These are phyloP conservation scores for Nakazawaea ernobii DNA, from an alignment of 805 yeast genomes.

Conservation along the genomic window DNA sequence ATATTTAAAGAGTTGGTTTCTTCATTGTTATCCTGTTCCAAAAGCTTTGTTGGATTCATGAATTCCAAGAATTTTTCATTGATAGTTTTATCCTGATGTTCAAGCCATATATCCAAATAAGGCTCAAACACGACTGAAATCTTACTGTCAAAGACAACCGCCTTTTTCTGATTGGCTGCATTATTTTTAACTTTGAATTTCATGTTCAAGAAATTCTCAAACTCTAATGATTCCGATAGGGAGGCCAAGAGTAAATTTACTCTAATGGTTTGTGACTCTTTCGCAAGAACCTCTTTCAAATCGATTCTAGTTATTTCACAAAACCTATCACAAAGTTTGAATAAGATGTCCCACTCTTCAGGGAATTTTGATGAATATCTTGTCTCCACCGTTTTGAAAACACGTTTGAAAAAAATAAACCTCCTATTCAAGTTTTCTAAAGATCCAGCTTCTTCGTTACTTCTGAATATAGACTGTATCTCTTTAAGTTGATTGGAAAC, in stretches of 20 bases:
- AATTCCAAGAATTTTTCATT: conserved; percentile 60
- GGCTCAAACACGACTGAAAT: conserved; percentile 79
- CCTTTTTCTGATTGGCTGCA: conserved; percentile 18
- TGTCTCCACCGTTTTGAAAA: conserved; percentile 53
- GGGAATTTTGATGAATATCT: conserved; percentile 58
- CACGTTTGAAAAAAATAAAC: conserved; percentile 72
- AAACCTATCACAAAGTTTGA: conserved; percentile 54
- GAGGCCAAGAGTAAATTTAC: conserved; percentile 65
- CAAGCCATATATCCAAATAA: conserved; percentile 77
- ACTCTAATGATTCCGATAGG: conserved; percentile 73
- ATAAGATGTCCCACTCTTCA: conserved; percentile 61
- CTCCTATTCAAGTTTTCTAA: conserved; percentile 81
- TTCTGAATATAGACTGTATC: conserved; percentile 65
- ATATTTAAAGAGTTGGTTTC: conserved; percentile 56
- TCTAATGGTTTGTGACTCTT: conserved; percentile 38
- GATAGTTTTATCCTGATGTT: conserved; percentile 68
- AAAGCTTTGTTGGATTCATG: conserved; percentile 50
- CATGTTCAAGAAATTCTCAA: conserved; percentile 69
- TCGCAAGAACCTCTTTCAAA: conserved; percentile 44
- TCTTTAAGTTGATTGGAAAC: conserved; percentile 66
- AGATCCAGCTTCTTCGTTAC: conserved; percentile 90
- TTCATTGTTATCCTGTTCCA: conserved; percentile 27
- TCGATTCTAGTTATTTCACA: conserved; percentile 68
- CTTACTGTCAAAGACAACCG: conserved; percentile 29
- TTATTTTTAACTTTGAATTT: conserved; percentile 40